Percentiles rank a stretch among this genome's conserved stretches.
phyloP scores from a whole-genome alignment of 2,329 filamentous ascomycete genomes.

The Penicillium palitans region DNA sequence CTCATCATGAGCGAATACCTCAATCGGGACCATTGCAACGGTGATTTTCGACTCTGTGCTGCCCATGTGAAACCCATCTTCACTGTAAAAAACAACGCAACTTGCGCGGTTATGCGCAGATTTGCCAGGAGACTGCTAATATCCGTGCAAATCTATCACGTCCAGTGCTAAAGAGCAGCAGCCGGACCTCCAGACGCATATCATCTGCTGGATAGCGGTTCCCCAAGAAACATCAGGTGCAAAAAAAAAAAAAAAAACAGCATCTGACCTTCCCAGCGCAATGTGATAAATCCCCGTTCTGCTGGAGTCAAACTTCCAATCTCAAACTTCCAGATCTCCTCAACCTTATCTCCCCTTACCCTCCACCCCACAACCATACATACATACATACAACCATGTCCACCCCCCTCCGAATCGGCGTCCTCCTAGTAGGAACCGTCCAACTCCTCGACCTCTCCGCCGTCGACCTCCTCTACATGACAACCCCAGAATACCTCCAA shows the following conservation, averaged over 20 bases:
- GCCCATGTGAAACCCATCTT: constrained; percentile 1
- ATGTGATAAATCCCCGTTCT: neutral
- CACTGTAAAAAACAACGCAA: no score
- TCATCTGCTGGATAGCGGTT: neutral
- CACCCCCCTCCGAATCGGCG: constrained; percentile 29
- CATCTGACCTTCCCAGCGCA: neutral
- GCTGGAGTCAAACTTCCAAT: neutral
- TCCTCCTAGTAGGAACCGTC: constrained; percentile 38
- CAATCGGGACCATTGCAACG: neutral
- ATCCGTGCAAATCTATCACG: neutral
- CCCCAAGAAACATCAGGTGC: neutral
- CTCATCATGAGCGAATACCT: neutral
- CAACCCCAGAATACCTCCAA: constrained; percentile 29
- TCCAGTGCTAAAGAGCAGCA: neutral
- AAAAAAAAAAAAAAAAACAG: no score
- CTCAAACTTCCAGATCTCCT: neutral
- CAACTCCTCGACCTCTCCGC: constrained; percentile 44
- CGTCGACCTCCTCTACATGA: constrained; percentile 43
- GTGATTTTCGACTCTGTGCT: neutral
- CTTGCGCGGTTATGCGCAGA: neutral
- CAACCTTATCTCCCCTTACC: neutral
- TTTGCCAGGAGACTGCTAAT: neutral
- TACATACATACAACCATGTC: constrained; percentile 5
- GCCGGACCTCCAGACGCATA: neutral
- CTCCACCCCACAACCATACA: no score